Base-by-base conservation (phyloP, 345 rosid genomes). In the Murraya paniculata region DNA sequence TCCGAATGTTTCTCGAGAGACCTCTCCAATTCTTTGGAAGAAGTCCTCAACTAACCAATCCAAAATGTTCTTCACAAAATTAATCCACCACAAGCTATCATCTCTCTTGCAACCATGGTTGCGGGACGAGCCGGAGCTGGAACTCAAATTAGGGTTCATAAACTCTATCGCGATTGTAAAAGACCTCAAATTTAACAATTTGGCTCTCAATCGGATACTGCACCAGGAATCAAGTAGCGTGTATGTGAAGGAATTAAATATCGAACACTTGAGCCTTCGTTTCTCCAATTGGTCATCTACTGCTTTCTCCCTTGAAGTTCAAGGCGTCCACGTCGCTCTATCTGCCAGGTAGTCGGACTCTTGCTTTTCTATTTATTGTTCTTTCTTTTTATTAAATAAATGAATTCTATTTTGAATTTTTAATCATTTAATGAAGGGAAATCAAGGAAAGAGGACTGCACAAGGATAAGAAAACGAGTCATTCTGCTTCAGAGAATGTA, bases 241-340 rank as follows among this genome's bases (percentile, higher is more conserved):
- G 60, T 64, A 66, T 27, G 84, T 92, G 79, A 77, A 87, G 82
- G 90, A 84, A 76, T 78, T 90, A 21, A 82, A 78, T 24, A 76
- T 93, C 61, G 93, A 92, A 53, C 76, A 88, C 66, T 30, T 95
- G 72, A 81, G 30, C 16, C 9, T 93, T 61, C 88, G 84, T 28
- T 90, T 92, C 84, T 86, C 98, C 69, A 82, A 81, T 45, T 95
- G 99, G 98, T 91, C 95, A 9, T 82, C 75, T 67, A 83, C 88
- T 57, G 93, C 98, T 14, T 76, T 91, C 80, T 28, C 81, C 24
- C 72, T 92, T 59, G 91, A 91, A 77, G 87, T 87, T 82, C 88
- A 86, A 62, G 94, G 97, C 72, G 85, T 92, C 65, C 79, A 79
- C 72, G 86, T 84, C 75, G 81, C 77, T 73, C 82, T 92, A 30